Evolutionary conservation across 768 basidiomycete species (phyloP).

Genomic region (Cubamyces sp.): DNA sequence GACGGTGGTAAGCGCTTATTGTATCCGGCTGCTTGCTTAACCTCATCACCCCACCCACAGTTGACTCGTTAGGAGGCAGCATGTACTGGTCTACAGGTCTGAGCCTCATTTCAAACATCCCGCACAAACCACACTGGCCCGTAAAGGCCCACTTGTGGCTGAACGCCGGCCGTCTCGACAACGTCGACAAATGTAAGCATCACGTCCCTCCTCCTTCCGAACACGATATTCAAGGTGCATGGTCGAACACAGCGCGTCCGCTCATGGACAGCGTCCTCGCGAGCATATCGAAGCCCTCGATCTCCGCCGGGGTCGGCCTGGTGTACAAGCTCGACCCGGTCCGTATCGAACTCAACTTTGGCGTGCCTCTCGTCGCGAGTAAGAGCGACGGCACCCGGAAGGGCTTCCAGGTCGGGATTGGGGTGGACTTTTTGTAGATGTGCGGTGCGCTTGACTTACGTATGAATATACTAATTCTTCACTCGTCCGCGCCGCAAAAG

Average conservation of each 20-base stretch:
- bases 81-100: conserved; percentile 78
- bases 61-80: conserved; percentile 86
- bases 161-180: conserved; percentile 79
- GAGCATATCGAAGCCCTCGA: conserved; percentile 58
- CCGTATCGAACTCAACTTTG: conserved; percentile 87
- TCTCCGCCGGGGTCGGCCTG: conserved; percentile 82
- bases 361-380: conserved; percentile 75
- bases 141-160: conserved; percentile 79
- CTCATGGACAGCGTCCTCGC: conserved; percentile 44
- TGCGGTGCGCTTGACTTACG: conserved; percentile 14
- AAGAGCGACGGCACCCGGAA: conserved; percentile 66
- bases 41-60: conserved; percentile 42
- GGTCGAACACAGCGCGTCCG: conserved; percentile 37
- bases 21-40: not conserved
- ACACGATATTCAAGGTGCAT: conserved; percentile 8
- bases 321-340: conserved; percentile 84
- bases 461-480: conserved; percentile 15
- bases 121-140: conserved; percentile 79
- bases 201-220: not conserved
- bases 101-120: conserved; percentile 76
- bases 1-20: conserved; percentile 60
- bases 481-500: not conserved
- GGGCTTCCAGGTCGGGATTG: conserved; percentile 83
- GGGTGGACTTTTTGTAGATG: conserved; percentile 70
- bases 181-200: conserved; percentile 57